Conservation (phyloP, 139 green algal genomes). For the Zygnema circumcarinatum region DNA sequence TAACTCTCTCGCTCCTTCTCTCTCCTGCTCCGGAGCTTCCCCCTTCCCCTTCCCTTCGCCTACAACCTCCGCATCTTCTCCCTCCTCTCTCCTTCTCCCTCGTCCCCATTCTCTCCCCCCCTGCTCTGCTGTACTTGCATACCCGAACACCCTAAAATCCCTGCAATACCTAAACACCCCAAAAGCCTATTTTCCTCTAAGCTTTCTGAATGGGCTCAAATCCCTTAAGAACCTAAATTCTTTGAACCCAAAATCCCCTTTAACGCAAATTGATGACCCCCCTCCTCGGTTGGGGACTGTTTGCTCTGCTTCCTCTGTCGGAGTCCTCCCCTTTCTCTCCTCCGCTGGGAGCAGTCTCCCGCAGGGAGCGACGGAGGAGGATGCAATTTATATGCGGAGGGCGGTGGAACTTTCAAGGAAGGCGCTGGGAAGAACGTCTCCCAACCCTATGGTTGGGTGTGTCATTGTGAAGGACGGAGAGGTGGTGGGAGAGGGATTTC, state of each 20-base stretch:
- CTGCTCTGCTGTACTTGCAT: background rate
- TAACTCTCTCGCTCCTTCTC: background rate
- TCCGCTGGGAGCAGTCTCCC: background rate
- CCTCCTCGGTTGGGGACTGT: too few relatives aligned
- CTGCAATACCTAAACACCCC: background rate
- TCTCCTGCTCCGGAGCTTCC: background rate
- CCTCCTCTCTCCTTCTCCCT: background rate
- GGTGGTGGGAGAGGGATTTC: conserved; percentile 93
- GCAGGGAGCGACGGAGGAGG: background rate
- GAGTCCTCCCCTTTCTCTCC: background rate
- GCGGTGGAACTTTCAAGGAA: conserved; percentile 82
- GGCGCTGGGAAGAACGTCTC: conserved; percentile 82
- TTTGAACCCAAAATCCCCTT: background rate
- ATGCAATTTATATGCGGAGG: conserved; percentile 74
- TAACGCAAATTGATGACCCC: background rate
- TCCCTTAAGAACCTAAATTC: background rate
- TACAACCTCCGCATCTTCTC: background rate
- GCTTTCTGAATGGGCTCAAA: background rate
- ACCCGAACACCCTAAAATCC: background rate
- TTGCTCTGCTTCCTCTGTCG: background rate
- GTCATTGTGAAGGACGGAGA: conserved; percentile 84
- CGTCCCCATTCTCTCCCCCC: background rate
- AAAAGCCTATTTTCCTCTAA: background rate
- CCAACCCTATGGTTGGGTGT: conserved; percentile 96
- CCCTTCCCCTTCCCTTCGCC: background rate